A percentile compares a stretch with the other conserved stretches of the same genome.
Evolutionary conservation across 139 green algal genomes (phyloP).

Genomic region (Auxenochlorella pyrenoidosa): DNA sequence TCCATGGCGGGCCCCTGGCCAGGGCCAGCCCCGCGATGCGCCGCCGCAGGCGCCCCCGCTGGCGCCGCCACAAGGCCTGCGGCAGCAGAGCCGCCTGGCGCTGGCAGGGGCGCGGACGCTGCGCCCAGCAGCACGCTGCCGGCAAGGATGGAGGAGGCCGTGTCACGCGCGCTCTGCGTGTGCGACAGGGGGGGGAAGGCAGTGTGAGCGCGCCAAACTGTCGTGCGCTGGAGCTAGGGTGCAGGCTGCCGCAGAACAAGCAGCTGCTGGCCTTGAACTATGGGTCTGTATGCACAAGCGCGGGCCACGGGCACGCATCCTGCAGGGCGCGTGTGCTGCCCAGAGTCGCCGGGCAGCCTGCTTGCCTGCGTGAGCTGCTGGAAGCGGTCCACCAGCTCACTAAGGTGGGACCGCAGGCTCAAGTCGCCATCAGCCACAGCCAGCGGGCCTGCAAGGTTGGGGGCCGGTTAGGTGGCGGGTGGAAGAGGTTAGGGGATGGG

Average conservation of each 20-base stretch:
- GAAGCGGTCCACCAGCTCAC: conserved; percentile 23
- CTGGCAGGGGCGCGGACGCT: not conserved
- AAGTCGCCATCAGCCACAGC: not conserved
- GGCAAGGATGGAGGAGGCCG: conserved; percentile 8
- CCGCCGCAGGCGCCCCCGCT: not conserved
- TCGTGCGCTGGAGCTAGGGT: too few relatives aligned
- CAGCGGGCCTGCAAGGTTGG: conserved; percentile 29
- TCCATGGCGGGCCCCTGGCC: not conserved
- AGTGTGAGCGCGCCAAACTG: too few relatives aligned
- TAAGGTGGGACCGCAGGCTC: conserved; percentile 19
- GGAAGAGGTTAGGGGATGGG: too few relatives aligned
- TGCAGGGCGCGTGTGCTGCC: too few relatives aligned
- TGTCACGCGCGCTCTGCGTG: conserved; percentile 14
- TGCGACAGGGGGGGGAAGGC: not conserved
- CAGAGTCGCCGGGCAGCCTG: too few relatives aligned
- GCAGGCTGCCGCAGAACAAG: not conserved
- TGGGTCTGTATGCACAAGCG: too few relatives aligned
- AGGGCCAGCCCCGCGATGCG: too few relatives aligned
- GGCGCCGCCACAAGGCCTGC: not conserved
- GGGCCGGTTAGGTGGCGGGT: too few relatives aligned
- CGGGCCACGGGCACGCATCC: too few relatives aligned
- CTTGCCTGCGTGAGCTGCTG: conserved; percentile 19
- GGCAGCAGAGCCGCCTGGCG: not conserved
- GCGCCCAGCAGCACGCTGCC: conserved; percentile 19
- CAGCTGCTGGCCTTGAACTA: not conserved